A percentile compares a stretch with the other conserved stretches of the same genome.
Evolutionary conservation across 768 basidiomycete genomes (phyloP).

Genomic region (Chalciporus chontae): DNA sequence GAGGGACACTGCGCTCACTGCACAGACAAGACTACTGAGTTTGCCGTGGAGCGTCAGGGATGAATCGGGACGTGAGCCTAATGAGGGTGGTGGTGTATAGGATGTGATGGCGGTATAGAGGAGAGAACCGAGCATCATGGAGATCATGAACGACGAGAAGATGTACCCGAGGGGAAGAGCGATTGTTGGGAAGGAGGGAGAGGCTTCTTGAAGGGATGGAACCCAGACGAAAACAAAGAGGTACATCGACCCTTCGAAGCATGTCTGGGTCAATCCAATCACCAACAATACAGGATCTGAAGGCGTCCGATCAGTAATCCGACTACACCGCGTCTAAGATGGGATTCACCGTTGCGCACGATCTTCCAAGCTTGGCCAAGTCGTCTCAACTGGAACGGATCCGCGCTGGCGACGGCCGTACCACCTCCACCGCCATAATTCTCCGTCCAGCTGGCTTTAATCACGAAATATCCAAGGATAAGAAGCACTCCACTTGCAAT

Average conservation of each 20-base stretch:
- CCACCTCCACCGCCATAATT: slow-evolving; percentile 57
- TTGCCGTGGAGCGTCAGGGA: slow-evolving; percentile 62
- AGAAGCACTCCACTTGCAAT: slow-evolving; percentile 58
- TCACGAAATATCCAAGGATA: slow-evolving; percentile 51
- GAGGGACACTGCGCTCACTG: slow-evolving; percentile 53
- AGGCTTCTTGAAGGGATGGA: slow-evolving; percentile 64
- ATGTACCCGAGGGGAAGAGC: slow-evolving; percentile 72
- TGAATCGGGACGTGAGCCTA: slow-evolving; percentile 28
- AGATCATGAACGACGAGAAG: slow-evolving; percentile 78
- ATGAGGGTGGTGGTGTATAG: slow-evolving; percentile 20
- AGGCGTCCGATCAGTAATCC: neutral
- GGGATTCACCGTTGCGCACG: slow-evolving; percentile 44
- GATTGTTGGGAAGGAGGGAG: slow-evolving; percentile 31
- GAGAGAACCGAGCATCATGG: slow-evolving; percentile 78
- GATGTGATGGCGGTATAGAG: slow-evolving; percentile 55
- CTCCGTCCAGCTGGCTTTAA: slow-evolving; percentile 59
- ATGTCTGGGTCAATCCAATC: slow-evolving; percentile 72
- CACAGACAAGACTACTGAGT: slow-evolving; percentile 61
- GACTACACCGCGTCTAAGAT: neutral
- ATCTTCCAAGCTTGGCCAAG: slow-evolving; percentile 55
- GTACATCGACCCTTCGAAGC: slow-evolving; percentile 84
- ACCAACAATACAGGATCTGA: slow-evolving; percentile 59
- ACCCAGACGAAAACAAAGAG: slow-evolving; percentile 85
- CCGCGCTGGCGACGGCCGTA: slow-evolving; percentile 21
- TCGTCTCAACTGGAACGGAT: slow-evolving; percentile 50